Conservation (phyloP, 1,139 yeast species). For the Blastobotrys aristatus region DNA sequence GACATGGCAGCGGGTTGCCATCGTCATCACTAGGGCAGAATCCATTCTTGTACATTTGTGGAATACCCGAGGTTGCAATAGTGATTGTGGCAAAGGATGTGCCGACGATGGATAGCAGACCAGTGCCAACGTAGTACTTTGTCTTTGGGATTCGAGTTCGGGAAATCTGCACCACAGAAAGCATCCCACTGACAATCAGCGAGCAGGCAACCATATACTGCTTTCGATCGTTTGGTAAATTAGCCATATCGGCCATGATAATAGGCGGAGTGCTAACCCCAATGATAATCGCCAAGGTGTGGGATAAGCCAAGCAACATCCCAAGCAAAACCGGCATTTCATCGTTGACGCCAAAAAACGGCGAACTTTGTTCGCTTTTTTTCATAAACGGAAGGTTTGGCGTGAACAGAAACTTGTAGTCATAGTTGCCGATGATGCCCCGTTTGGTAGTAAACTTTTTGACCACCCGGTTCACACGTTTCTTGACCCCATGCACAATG, state of each 20-base stretch:
- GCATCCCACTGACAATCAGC: constrained; percentile 66
- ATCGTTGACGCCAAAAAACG: constrained; percentile 74
- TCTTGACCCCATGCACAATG: not conserved
- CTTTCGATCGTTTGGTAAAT: constrained; percentile 45
- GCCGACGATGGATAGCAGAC: constrained; percentile 82
- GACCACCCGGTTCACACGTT: too few relatives aligned
- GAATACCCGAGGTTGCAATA: constrained; percentile 68
- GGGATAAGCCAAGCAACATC: constrained; percentile 75
- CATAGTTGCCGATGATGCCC: constrained; percentile 78
- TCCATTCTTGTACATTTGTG: constrained; percentile 74
- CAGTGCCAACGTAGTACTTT: constrained; percentile 77
- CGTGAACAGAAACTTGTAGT: constrained; percentile 68
- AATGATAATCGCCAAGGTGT: constrained; percentile 83
- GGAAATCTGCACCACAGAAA: constrained; percentile 73
- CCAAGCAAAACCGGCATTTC: constrained; percentile 78
- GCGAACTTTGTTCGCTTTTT: constrained; percentile 45
- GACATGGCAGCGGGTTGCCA: constrained; percentile 64
- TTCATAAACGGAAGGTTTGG: constrained; percentile 69
- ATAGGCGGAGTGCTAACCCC: constrained; percentile 84
- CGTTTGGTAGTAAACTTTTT: constrained; percentile 47
- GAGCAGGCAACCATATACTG: constrained; percentile 77
- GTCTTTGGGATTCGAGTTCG: constrained; percentile 71
- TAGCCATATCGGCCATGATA: constrained; percentile 56
- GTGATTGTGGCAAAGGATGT: constrained; percentile 88
- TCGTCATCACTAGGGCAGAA: constrained; percentile 60